Evolutionary conservation across 169 alveolate species (phyloP).

Genomic region (Nephromyces sp.): DNA sequence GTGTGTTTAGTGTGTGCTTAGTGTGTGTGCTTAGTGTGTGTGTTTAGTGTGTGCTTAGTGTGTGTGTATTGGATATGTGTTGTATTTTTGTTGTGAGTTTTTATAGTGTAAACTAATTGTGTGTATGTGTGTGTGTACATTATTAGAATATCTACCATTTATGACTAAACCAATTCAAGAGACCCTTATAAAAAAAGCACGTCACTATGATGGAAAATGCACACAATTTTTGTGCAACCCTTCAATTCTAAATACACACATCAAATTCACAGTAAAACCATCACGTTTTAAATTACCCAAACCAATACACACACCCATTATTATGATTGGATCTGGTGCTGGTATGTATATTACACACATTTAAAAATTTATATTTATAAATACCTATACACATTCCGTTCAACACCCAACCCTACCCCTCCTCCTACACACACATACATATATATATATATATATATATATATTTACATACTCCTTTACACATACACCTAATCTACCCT

Average conservation of each 20-base stretch:
- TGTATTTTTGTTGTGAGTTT: not conserved
- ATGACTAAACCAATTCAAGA: not conserved
- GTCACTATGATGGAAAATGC: not conserved
- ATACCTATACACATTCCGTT: constrained; percentile 8
- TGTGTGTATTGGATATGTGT: not conserved
- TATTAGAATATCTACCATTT: not conserved
- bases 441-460: too few relatives aligned
- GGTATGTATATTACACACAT: constrained; percentile 20
- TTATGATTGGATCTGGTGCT: constrained; percentile 53
- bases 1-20: not conserved
- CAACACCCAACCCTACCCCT: not conserved
- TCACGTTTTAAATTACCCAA: constrained; percentile 39
- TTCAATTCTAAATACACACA: not conserved
- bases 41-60: not conserved
- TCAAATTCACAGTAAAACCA: constrained; percentile 11
- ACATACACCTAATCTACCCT: not conserved
- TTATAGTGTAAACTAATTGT: not conserved
- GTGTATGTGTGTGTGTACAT: not conserved
- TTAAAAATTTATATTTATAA: constrained; percentile 32
- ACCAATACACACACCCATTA: constrained; percentile 23
- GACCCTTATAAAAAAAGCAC: not conserved
- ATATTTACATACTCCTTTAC: too few relatives aligned
- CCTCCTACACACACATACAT: too few relatives aligned
- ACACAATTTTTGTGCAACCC: not conserved
- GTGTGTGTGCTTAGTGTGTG: not conserved